Evolutionary conservation across 2,329 filamentous ascomycete species (phyloP).

Genomic region (Sordariomycetes sp.): DNA sequence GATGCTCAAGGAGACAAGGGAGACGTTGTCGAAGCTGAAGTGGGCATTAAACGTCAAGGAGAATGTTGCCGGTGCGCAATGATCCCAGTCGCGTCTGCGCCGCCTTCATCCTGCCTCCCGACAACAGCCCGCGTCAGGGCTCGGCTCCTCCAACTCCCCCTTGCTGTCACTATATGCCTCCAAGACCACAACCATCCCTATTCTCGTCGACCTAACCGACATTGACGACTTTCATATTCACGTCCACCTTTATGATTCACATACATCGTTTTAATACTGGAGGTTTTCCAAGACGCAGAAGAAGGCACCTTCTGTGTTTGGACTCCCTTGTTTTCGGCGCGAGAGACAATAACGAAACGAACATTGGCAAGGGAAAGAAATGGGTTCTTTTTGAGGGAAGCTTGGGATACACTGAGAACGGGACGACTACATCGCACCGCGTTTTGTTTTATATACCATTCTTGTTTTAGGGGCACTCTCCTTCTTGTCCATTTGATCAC

Average conservation of each 20-base stretch:
- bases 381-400: not conserved
- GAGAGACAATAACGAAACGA: not conserved
- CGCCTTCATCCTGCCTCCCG: not conserved
- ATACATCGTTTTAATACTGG: not conserved
- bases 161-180: not conserved
- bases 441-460: not conserved
- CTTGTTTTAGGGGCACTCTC: not conserved
- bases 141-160: not conserved
- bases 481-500: not conserved
- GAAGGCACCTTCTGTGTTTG: not conserved
- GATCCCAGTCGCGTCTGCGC: slow-evolving; percentile 10
- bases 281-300: not conserved
- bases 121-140: not conserved
- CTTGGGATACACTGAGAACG: not conserved
- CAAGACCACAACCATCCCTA: not conserved
- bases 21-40: slow-evolving; percentile 55
- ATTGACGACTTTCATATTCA: not conserved
- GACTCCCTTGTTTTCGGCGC: not conserved
- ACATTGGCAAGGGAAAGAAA: not conserved
- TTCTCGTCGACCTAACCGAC: not conserved
- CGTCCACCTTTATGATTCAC: not conserved
- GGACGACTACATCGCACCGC: not conserved
- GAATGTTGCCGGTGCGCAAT: slow-evolving; percentile 45
- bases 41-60: slow-evolving; percentile 63
- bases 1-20: slow-evolving; percentile 45